Evolutionary conservation across 2,329 filamentous ascomycete genomes (phyloP).

Genomic region (Bipolaris gigantea): DNA sequence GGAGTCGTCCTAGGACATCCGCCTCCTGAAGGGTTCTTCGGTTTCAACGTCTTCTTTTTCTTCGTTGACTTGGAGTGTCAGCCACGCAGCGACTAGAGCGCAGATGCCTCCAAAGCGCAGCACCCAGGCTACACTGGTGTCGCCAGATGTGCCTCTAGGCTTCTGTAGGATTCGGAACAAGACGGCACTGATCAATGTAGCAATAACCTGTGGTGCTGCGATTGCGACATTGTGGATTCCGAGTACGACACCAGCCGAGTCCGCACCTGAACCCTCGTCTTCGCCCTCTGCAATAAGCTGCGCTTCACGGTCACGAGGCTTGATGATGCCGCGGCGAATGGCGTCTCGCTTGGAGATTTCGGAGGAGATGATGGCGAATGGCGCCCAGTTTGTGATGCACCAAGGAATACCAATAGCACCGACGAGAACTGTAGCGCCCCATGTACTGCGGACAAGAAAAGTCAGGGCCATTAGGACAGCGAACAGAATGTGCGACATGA

Average conservation of each 20-base stretch:
- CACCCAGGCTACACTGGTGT: slow-evolving; percentile 85
- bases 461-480: slow-evolving; percentile 79
- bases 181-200: slow-evolving; percentile 78
- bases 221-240: slow-evolving; percentile 97
- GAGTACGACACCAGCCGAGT: slow-evolving; percentile 86
- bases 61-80: slow-evolving; percentile 69
- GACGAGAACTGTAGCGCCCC: slow-evolving; percentile 74
- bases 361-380: slow-evolving; percentile 90
- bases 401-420: slow-evolving; percentile 85
- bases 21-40: slow-evolving; percentile 28
- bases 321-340: slow-evolving; percentile 57
- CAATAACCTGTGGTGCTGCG: slow-evolving; percentile 86
- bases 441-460: slow-evolving; percentile 72
- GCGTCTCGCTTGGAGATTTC: slow-evolving; percentile 85
- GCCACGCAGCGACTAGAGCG: slow-evolving; percentile 73
- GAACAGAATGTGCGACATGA: slow-evolving; percentile 83
- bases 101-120: slow-evolving; percentile 80
- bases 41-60: slow-evolving; percentile 46
- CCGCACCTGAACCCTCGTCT: slow-evolving; percentile 61
- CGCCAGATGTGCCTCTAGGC: slow-evolving; percentile 78
- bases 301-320: slow-evolving; percentile 45
- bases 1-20: slow-evolving; percentile 25
- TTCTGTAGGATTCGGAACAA: slow-evolving; percentile 89
- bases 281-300: slow-evolving; percentile 49
- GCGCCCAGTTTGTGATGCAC: slow-evolving; percentile 92